Base-by-base conservation (phyloP, 768 basidiomycete species). In the Solioccasus polychromus region DNA sequence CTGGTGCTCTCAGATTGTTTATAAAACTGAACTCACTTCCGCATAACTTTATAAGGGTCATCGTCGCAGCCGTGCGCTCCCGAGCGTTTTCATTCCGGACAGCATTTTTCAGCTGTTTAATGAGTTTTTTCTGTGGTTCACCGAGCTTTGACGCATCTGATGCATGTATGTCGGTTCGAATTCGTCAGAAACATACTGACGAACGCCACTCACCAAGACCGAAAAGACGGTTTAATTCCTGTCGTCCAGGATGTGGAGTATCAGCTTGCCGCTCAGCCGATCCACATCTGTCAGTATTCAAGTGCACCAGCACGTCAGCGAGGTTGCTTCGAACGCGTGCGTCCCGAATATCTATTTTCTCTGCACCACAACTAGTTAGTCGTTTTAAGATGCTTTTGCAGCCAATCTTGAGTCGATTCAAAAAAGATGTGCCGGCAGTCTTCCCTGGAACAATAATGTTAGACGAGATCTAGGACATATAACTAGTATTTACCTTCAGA, bases 51-150 rank as follows among this genome's bases (percentile, higher is more conserved):
- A 62, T 4, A 30, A 61, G 17, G 1, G 60, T 54, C 47, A 62
- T 38, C 8, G 59, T 62, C 12, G 57, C 49, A 19, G 54, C 51
- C 3, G 54, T 62, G 14, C 59, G 60, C 15, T 50, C 59, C 18
- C 39, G 47, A 19, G 36, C 23, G 26, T 41, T 42, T 5, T 43
- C 39, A 0, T 24, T 42, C 35, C 35, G 35, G 26, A 39, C 31
- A 5, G 49, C 48, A 2, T 2, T 23, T 22, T 36, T 53, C 12
- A 61, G 29, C 26, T 48, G 46, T 14, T 18, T 14, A 6, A 61
- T 50, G 19, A 62, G 49, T 8, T n/a, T 45, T 31, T 9, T 29
- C 2, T 59, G n/a, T n/a, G n/a, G n/a, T n/a, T n/a, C 48, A 4
- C 2, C 12, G 29, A 59, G 53, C n/a, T 29, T 23, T 3, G 10